Conservation (phyloP, 2,329 filamentous ascomycete genomes). For the Exophiala sp. region DNA sequence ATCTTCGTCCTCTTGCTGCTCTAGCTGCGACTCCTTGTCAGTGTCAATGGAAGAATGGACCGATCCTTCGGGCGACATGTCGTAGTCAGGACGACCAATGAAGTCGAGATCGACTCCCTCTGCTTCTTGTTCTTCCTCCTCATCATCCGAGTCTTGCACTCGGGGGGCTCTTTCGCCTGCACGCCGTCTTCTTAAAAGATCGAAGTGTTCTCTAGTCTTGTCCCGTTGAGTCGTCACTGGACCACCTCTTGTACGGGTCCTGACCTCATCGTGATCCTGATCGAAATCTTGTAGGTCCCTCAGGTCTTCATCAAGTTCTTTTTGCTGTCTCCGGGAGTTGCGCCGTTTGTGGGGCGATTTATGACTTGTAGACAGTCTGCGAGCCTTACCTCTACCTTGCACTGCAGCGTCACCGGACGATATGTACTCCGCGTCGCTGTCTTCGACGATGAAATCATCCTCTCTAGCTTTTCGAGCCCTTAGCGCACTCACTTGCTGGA, state of each 20-base stretch:
- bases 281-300: constrained; percentile 42
- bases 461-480: constrained; percentile 28
- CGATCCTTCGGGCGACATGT: neutral
- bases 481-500: constrained; percentile 28
- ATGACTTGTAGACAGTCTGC: neutral
- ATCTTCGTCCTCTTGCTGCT: constrained; percentile 48
- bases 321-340: constrained; percentile 31
- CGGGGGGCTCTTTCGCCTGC: constrained; percentile 37
- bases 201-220: constrained; percentile 38
- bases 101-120: constrained; percentile 21
- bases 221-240: constrained; percentile 37
- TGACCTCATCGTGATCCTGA: constrained; percentile 32
- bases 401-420: neutral
- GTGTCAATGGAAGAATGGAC: constrained; percentile 13
- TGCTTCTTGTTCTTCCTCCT: constrained; percentile 25
- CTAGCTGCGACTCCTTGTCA: constrained; percentile 23
- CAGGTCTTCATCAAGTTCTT: constrained; percentile 43
- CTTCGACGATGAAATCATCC: constrained; percentile 28
- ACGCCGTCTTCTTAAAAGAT: constrained; percentile 40
- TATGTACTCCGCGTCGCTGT: neutral
- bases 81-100: constrained; percentile 16
- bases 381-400: neutral
- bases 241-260: constrained; percentile 39
- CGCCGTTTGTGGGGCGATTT: constrained; percentile 5
- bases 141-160: constrained; percentile 28